Conservation (phyloP, 2,329 filamentous ascomycete species). For the Phaeosphaeria sp. region DNA sequence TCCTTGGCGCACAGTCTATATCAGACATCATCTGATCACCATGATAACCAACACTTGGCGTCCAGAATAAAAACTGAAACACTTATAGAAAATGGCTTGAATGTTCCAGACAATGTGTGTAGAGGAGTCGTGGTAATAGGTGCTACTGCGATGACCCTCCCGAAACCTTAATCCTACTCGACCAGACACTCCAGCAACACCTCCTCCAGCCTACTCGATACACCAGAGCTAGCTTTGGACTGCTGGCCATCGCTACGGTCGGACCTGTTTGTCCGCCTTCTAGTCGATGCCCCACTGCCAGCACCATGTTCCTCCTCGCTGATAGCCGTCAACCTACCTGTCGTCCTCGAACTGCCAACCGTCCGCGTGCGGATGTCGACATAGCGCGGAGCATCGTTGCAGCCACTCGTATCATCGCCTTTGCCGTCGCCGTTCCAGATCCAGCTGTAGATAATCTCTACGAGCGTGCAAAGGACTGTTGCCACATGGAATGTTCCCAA, state of each 20-base stretch:
- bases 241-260: not conserved
- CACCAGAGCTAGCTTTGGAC: not conserved
- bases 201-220: not conserved
- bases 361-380: slow-evolving; percentile 1
- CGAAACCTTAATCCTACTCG: not conserved
- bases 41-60: slow-evolving; percentile 6
- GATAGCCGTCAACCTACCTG: not conserved
- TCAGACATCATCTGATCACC: slow-evolving; percentile 17
- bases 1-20: slow-evolving; percentile 11
- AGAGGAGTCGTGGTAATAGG: not conserved
- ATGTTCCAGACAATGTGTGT: too few relatives aligned
- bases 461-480: not conserved
- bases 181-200: slow-evolving; percentile 1
- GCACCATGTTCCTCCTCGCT: slow-evolving; percentile 1
- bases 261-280: not conserved
- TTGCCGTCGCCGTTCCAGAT: not conserved
- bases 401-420: not conserved
- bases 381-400: not conserved
- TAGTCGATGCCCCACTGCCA: not conserved
- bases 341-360: not conserved
- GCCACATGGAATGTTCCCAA: slow-evolving; percentile 3
- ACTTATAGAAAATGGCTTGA: too few relatives aligned
- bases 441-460: not conserved
- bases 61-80: too few relatives aligned
- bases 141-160: not conserved